Base-by-base conservation (phyloP, 1,284 basidiomycete genomes). In the Ustilago hordei region DNA sequence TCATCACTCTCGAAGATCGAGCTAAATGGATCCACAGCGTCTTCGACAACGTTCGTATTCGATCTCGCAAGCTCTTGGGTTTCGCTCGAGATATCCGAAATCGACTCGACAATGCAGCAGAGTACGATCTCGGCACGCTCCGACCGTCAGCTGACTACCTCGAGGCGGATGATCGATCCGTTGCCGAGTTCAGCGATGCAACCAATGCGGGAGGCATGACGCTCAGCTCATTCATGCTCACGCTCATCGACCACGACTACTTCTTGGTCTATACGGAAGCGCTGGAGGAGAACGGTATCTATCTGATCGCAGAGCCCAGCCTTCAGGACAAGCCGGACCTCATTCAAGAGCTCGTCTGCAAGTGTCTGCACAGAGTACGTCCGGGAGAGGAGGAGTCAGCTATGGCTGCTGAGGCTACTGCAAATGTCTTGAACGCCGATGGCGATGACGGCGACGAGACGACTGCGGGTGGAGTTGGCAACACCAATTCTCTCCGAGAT, bases 51-150 rank as follows among this genome's bases (percentile, higher is more conserved):
- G 95, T 98, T 59, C 91, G 94, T 63, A 89, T 97, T 76, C 91
- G 97, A 55, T 95, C 95, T 84, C 91, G 97, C 53, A 98, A 98
- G 86, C 89, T 99, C 36, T 93, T 96, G 79, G 93, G 95, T 3
- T 95, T 98, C 86, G 81, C 81, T 2, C 79, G 87, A 65, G 86
- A 87, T 43, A 87, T 88, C 71, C 83, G 87, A 19, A 92, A 93
- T 81, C 91, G 94, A 47, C 96, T 98, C 87, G 93, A 93, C 83
- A 98, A 98, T 86, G 95, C 95, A 1, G 93, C 95, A 1, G 97
- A 99, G 87, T 99, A 98, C 85, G 90, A 90, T 58, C 89, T 99
- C 36, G 93, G 95, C 68, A 90, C 91, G 57, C 69, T 84, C 39
- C 64, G 76, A 3, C 69, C 78, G 8, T 69, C 79, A 7, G 38